Evolutionary conservation across 75 land plant genomes (phyloP).

Genomic region (Cryptomeria japonica): DNA sequence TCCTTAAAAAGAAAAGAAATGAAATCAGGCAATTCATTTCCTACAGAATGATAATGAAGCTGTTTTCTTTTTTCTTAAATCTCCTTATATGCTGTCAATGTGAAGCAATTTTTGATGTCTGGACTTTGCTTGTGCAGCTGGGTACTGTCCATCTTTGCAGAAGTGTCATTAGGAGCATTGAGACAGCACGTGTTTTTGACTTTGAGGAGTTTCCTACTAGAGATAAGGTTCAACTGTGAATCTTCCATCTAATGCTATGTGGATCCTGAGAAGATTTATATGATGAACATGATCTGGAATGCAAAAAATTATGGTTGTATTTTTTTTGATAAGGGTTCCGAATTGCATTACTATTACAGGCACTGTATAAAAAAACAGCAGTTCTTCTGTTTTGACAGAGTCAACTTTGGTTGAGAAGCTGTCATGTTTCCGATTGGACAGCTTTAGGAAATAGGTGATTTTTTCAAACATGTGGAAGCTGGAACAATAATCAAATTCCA

Average conservation of each 20-base stretch:
- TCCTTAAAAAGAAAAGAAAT: not conserved
- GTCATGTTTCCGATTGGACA: too few relatives aligned
- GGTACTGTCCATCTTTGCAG: constrained; percentile 99
- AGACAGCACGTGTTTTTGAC: constrained; percentile 96
- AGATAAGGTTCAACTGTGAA: constrained; percentile 58
- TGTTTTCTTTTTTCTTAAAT: not conserved
- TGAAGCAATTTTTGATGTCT: not conserved
- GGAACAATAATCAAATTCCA: too few relatives aligned
- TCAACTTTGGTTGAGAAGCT: not conserved
- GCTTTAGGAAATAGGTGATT: too few relatives aligned
- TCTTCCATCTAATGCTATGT: not conserved
- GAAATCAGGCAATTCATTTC: not conserved
- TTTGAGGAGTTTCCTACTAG: constrained; percentile 97
- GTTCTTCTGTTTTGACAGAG: not conserved
- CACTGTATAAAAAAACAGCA: not conserved
- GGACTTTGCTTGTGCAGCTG: constrained; percentile 55
- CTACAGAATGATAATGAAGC: not conserved
- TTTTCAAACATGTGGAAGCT: too few relatives aligned
- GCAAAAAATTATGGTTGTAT: not conserved
- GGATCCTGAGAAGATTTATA: not conserved
- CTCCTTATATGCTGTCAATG: not conserved
- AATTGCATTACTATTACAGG: not conserved
- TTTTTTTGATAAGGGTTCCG: not conserved
- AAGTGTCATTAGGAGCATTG: constrained; percentile 98
- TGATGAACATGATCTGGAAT: not conserved